Conservation (phyloP, 1,284 basidiomycete species). For the Mycosarcoma maydis region DNA sequence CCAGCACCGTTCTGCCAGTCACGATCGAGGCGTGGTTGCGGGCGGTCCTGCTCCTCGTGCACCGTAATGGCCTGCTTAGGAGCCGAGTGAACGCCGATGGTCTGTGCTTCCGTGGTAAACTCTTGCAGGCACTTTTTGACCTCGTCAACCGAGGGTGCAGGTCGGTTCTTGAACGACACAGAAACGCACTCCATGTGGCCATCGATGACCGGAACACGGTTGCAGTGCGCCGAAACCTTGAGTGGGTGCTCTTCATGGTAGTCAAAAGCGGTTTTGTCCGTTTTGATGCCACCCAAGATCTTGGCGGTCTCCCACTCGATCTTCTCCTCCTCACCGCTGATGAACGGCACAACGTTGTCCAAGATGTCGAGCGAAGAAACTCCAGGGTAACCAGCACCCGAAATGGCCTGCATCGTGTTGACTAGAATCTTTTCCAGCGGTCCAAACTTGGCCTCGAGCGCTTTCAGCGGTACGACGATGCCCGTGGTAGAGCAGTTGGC, state of each 20-base stretch:
- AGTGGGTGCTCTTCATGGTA: slow-evolving; percentile 83
- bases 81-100: slow-evolving; percentile 84
- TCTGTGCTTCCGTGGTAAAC: slow-evolving; percentile 82
- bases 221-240: slow-evolving; percentile 88
- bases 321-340: slow-evolving; percentile 86
- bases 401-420: slow-evolving; percentile 97
- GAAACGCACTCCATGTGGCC: slow-evolving; percentile 90
- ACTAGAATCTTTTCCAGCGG: slow-evolving; percentile 89
- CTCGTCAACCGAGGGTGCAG: slow-evolving; percentile 86
- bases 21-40: slow-evolving; percentile 91
- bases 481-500: slow-evolving; percentile 99
- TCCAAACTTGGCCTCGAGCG: slow-evolving; percentile 90
- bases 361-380: slow-evolving; percentile 89
- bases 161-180: slow-evolving; percentile 81
- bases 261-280: slow-evolving; percentile 74
- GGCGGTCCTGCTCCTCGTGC: slow-evolving; percentile 90
- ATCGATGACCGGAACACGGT: slow-evolving; percentile 90
- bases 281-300: slow-evolving; percentile 77
- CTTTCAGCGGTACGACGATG: slow-evolving; percentile 88
- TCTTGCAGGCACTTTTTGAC: slow-evolving; percentile 81
- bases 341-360: slow-evolving; percentile 96
- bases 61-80: slow-evolving; percentile 88
- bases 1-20: slow-evolving; percentile 91
- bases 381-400: slow-evolving; percentile 95
- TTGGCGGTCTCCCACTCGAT: slow-evolving; percentile 98